phyloP scores from a whole-genome alignment of 345 rosid genomes.

The Lepidium aucheri region DNA sequence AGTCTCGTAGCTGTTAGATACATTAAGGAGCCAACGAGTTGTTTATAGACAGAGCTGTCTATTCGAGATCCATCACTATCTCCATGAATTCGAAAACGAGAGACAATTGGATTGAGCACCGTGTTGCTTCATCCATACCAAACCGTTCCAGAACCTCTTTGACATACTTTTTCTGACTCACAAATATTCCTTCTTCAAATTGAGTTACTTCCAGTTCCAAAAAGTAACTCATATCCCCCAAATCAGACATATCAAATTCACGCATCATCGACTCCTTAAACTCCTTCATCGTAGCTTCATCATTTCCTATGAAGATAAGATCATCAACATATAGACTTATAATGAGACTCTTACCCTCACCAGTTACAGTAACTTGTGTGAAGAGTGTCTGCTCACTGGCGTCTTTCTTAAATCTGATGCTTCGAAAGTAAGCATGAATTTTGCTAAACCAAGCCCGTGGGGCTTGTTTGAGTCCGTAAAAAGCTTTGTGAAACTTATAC shows the following conservation, averaged over 20 bases:
- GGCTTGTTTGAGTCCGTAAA: too few relatives aligned
- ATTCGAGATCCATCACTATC: too few relatives aligned
- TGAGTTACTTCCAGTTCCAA: not conserved
- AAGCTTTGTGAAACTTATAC: too few relatives aligned
- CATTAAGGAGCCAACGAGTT: slow-evolving; percentile 1
- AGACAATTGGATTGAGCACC: not conserved
- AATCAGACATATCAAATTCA: not conserved
- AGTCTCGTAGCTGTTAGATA: not conserved
- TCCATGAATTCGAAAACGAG: too few relatives aligned
- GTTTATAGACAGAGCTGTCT: not conserved
- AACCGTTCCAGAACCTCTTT: not conserved
- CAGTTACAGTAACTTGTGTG: too few relatives aligned
- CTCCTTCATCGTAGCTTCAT: not conserved
- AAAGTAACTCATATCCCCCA: not conserved
- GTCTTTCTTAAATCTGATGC: too few relatives aligned
- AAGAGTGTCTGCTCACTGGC: too few relatives aligned
- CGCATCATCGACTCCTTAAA: not conserved
- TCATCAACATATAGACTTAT: too few relatives aligned
- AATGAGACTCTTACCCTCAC: too few relatives aligned
- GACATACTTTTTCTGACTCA: not conserved
- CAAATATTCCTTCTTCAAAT: not conserved
- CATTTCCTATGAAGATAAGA: too few relatives aligned
- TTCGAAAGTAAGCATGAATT: too few relatives aligned
- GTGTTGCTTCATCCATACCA: not conserved
- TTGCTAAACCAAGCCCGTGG: too few relatives aligned